These are phyloP conservation scores for Phytopythium delawarense DNA, from an alignment of 352 stramenopile genomes.

Conservation along the genomic window DNA sequence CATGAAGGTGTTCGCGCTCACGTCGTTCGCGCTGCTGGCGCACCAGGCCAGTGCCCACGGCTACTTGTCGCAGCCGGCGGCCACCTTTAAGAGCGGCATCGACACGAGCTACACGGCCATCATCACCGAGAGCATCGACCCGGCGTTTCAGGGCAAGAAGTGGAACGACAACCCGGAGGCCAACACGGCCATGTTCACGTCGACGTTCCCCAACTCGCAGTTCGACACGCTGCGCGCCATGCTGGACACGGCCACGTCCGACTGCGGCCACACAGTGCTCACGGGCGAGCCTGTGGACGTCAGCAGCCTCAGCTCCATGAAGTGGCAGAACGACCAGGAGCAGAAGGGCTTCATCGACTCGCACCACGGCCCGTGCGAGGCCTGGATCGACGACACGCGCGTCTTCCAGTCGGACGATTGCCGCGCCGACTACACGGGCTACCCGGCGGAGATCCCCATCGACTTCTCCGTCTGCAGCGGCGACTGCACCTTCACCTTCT, in stretches of 20 bases:
- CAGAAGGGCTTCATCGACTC: constrained; percentile 31
- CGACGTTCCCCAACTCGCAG: constrained; percentile 22
- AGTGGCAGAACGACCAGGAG: constrained; percentile 39
- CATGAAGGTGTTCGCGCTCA: constrained; percentile 16
- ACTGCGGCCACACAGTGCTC: constrained; percentile 21
- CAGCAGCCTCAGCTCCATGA: constrained; percentile 22
- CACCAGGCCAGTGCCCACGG: constrained; percentile 28
- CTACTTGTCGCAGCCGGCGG: constrained; percentile 33
- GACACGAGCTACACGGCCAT: constrained; percentile 28
- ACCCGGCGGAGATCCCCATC: constrained; percentile 40
- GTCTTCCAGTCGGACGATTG: constrained; percentile 50
- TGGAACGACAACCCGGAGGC: constrained; percentile 30
- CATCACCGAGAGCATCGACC: constrained; percentile 21
- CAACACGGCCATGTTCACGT: constrained; percentile 33
- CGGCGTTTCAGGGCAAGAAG: constrained; percentile 27
- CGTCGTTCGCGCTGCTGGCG: constrained; percentile 16
- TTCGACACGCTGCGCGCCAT: constrained; percentile 30
- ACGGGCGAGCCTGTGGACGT: constrained; percentile 26
- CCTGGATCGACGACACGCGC: constrained; percentile 38
- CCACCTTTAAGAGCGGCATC: constrained; percentile 27
- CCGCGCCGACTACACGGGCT: constrained; percentile 24
- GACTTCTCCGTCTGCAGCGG: constrained; percentile 44
- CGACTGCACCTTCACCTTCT: constrained; percentile 43
- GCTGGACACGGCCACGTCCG: constrained; percentile 27
- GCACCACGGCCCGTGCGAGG: constrained; percentile 46